phyloP scores from a whole-genome alignment of 1,284 basidiomycete genomes.

The Trichosporon sp. region DNA sequence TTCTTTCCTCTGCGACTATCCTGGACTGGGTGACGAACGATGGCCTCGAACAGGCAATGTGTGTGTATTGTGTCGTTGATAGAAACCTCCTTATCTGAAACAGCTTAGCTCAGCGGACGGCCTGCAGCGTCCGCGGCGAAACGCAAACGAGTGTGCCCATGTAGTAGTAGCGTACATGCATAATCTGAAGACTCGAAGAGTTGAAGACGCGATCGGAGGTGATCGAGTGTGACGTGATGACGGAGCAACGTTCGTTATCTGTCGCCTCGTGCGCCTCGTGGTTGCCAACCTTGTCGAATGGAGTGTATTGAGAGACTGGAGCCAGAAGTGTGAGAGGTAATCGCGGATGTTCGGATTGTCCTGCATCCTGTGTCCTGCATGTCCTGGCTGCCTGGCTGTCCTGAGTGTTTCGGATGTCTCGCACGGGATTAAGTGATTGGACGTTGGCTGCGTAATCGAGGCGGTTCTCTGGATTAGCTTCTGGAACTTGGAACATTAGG shows the following conservation, averaged over 20 bases:
- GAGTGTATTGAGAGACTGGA: not conserved
- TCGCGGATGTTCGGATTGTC: too few relatives aligned
- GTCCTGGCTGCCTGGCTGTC: not conserved
- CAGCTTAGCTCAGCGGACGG: not conserved
- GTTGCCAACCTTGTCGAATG: not conserved
- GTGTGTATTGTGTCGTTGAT: constrained; percentile 1
- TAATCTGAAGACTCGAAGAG: constrained; percentile 8
- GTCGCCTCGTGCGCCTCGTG: not conserved
- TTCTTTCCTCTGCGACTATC: not conserved
- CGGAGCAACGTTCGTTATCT: constrained; percentile 10
- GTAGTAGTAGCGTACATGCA: constrained; percentile 15
- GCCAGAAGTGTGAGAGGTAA: not conserved
- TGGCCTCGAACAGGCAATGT: not conserved
- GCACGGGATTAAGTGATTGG: not conserved
- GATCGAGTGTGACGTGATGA: not conserved
- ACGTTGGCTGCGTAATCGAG: not conserved
- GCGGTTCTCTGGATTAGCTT: not conserved
- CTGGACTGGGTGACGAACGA: constrained; percentile 12
- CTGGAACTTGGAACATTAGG: constrained; percentile 3
- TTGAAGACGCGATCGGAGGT: not conserved
- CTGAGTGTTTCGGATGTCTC: not conserved
- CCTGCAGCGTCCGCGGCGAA: not conserved
- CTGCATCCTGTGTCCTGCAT: too few relatives aligned
- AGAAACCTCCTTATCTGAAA: constrained; percentile 3
- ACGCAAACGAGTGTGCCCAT: not conserved